Evolutionary conservation across 768 basidiomycete species (phyloP).

Genomic region (Russula abietina): DNA sequence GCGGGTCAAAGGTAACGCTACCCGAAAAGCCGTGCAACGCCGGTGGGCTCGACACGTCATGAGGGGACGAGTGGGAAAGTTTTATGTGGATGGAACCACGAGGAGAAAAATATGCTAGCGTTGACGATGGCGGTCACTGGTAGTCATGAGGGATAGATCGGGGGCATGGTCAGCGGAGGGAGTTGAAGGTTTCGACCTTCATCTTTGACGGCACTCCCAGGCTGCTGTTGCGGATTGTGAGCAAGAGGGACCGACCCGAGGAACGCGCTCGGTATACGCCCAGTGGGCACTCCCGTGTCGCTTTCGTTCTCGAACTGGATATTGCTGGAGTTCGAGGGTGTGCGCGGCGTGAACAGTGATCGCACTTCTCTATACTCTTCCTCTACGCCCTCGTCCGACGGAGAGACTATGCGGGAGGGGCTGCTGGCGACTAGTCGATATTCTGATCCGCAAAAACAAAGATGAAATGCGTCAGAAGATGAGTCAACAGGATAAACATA

Average conservation of each 20-base stretch:
- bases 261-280: conserved; percentile 4
- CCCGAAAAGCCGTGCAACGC: conserved; percentile 61
- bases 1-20: conserved; percentile 46
- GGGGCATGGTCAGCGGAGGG: conserved; percentile 14
- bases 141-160: conserved; percentile 15
- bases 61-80: conserved; percentile 50
- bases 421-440: conserved; percentile 73
- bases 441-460: conserved; percentile 38
- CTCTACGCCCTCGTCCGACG: conserved; percentile 28
- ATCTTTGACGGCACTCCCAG: too few relatives aligned
- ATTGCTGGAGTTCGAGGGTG: conserved; percentile 26
- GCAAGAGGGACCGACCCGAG: conserved; percentile 23
- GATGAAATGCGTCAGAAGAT: conserved; percentile 8
- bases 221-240: too few relatives aligned
- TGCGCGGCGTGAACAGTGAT: conserved; percentile 30
- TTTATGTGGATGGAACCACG: conserved; percentile 50
- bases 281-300: background rate
- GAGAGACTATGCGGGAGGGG: conserved; percentile 13
- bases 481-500: conserved; percentile 30
- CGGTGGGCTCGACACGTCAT: conserved; percentile 47
- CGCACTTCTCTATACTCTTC: conserved; percentile 34
- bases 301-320: conserved; percentile 9
- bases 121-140: conserved; percentile 32
- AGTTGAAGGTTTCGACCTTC: conserved; percentile 17
- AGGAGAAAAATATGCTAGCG: conserved; percentile 31